phyloP scores from a whole-genome alignment of 1,284 basidiomycete species.

The Ustilago cynodontis region DNA sequence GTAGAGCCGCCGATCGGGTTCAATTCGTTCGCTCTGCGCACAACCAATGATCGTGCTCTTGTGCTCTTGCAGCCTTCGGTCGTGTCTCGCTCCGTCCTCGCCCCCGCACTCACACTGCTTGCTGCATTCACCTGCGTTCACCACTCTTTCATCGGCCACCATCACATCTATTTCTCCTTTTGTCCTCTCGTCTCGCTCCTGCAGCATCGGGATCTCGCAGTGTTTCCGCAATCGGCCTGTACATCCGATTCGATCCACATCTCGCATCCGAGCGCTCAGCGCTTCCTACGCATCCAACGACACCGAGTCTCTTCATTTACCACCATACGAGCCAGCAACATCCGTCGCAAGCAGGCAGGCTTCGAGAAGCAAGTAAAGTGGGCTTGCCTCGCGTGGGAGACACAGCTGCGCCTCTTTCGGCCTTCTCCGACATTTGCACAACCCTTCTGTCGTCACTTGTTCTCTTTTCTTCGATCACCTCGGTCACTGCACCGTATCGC shows the following conservation, averaged over 20 bases:
- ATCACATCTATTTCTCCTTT: not conserved
- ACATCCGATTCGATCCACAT: not conserved
- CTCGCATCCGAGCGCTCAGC: not conserved
- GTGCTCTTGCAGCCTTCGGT: slow-evolving; percentile 22
- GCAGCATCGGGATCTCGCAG: not conserved
- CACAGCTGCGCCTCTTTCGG: slow-evolving; percentile 1
- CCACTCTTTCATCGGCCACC: not conserved
- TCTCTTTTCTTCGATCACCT: slow-evolving; percentile 8
- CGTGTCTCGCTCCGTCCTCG: slow-evolving; percentile 34
- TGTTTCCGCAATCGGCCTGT: not conserved
- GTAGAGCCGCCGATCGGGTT: too few species aligned
- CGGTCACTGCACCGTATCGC: not conserved
- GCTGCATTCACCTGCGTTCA: not conserved
- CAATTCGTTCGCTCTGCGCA: too few species aligned
- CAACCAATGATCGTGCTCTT: not conserved
- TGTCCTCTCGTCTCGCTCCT: not conserved
- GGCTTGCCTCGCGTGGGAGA: not conserved
- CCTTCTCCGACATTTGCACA: slow-evolving; percentile 6
- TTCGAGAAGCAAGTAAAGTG: not conserved
- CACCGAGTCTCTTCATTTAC: not conserved
- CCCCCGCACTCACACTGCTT: slow-evolving; percentile 33
- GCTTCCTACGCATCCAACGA: not conserved
- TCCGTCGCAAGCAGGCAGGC: not conserved
- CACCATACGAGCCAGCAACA: not conserved
- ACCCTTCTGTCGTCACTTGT: slow-evolving; percentile 1